Conservation (phyloP, 1,284 basidiomycete genomes). For the Rhodotorula sp. region DNA sequence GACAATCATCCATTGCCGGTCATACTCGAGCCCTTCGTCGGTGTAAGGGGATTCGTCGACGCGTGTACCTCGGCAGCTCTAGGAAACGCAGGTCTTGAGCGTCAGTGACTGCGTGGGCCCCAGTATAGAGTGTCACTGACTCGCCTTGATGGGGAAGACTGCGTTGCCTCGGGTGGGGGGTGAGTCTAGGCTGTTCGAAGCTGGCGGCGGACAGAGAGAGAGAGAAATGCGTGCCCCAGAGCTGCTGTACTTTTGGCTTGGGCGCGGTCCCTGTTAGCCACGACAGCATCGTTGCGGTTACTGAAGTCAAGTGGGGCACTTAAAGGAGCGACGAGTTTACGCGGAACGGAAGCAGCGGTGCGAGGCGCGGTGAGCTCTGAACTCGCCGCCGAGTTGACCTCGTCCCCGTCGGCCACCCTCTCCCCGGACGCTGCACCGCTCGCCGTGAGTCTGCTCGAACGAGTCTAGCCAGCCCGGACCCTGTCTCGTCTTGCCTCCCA, state of each 20-base stretch:
- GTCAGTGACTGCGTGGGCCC: neutral
- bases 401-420: neutral
- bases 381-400: neutral
- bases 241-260: slow-evolving; percentile 6
- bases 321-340: too few relatives aligned
- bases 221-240: slow-evolving; percentile 18
- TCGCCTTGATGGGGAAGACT: slow-evolving; percentile 34
- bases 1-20: slow-evolving; percentile 39
- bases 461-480: too few relatives aligned
- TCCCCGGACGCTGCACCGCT: slow-evolving; percentile 1
- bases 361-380: neutral
- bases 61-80: slow-evolving; percentile 23
- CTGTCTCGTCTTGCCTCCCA: too few relatives aligned
- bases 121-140: too few relatives aligned
- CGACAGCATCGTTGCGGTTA: neutral
- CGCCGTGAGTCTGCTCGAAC: neutral
- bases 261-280: neutral
- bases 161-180: neutral
- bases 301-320: too few relatives aligned
- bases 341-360: too few relatives aligned
- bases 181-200: neutral
- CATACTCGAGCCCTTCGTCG: slow-evolving; percentile 29
- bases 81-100: neutral
- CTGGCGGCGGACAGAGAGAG: neutral
- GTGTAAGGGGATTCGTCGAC: slow-evolving; percentile 10